Evolutionary conservation across 441 rosid species (phyloP).

Genomic region (Mallotus japonicus): DNA sequence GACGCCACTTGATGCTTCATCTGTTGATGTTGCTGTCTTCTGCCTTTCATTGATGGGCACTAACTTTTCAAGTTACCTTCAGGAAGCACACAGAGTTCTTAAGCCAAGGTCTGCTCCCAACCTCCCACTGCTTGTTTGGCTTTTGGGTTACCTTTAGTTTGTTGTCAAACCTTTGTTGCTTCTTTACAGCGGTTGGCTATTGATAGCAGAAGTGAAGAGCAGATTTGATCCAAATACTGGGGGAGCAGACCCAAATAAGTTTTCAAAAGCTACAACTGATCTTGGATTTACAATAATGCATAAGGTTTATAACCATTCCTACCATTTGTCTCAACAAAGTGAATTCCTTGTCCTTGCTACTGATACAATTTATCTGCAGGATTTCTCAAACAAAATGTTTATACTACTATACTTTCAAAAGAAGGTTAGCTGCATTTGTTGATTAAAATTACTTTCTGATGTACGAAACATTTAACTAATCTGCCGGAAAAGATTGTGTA

Average conservation of each 20-base stretch:
- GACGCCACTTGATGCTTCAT: constrained; percentile 63
- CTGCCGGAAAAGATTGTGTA: not conserved
- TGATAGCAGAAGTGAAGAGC: constrained; percentile 93
- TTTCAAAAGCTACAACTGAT: constrained; percentile 63
- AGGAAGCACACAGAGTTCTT: constrained; percentile 83
- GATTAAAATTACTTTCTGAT: not conserved
- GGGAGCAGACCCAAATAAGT: constrained; percentile 75
- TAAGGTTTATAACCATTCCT: constrained; percentile 39
- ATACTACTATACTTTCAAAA: constrained; percentile 67
- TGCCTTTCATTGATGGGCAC: constrained; percentile 96
- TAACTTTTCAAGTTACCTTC: constrained; percentile 65
- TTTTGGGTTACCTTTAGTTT: constrained; percentile 1
- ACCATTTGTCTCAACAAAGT: not conserved
- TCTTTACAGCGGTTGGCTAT: constrained; percentile 72
- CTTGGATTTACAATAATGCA: constrained; percentile 58
- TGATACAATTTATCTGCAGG: constrained; percentile 42
- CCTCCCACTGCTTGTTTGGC: constrained; percentile 8
- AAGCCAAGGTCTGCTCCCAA: constrained; percentile 57
- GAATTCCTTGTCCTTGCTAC: constrained; percentile 10
- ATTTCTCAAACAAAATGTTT: constrained; percentile 86
- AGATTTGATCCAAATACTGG: constrained; percentile 86
- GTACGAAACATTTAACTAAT: not conserved
- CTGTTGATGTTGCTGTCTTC: constrained; percentile 78
- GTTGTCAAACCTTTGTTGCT: constrained; percentile 10
- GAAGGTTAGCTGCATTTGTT: constrained; percentile 45